Conservation (phyloP, 208 protist genomes). For the Acanthamoeba castellanii region DNA sequence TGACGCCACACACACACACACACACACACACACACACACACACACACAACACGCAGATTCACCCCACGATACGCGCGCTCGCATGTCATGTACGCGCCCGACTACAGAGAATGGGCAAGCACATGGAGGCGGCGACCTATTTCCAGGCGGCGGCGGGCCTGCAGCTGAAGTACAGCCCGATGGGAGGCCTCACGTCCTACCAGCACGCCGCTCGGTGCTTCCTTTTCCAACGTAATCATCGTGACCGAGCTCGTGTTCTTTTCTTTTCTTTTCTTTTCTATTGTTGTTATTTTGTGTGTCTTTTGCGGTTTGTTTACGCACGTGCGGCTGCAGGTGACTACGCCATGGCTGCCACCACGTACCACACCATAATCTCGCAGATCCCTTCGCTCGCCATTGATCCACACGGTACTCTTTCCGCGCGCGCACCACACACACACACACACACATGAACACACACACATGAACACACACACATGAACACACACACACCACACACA, state of each 20-base stretch:
- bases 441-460: too few relatives aligned
- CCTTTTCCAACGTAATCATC: not conserved
- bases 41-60: too few relatives aligned
- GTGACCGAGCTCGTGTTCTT: too few relatives aligned
- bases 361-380: not conserved
- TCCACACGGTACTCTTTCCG: not conserved
- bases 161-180: slow-evolving; percentile 35
- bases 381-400: slow-evolving; percentile 22
- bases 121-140: slow-evolving; percentile 5
- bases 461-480: too few relatives aligned
- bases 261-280: not conserved
- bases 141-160: not conserved
- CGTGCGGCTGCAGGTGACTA: not conserved
- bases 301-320: not conserved
- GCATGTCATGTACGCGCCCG: too few relatives aligned
- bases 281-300: not conserved
- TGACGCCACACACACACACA: too few relatives aligned
- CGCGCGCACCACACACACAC: too few relatives aligned
- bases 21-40: too few relatives aligned
- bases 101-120: not conserved
- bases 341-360: not conserved
- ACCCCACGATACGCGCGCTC: too few relatives aligned
- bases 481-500: too few relatives aligned
- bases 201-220: slow-evolving; percentile 5
- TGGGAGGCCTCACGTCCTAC: not conserved